Evolutionary conservation across 2,329 filamentous ascomycete species (phyloP).

Genomic region (Pseudogymnoascus sp.): DNA sequence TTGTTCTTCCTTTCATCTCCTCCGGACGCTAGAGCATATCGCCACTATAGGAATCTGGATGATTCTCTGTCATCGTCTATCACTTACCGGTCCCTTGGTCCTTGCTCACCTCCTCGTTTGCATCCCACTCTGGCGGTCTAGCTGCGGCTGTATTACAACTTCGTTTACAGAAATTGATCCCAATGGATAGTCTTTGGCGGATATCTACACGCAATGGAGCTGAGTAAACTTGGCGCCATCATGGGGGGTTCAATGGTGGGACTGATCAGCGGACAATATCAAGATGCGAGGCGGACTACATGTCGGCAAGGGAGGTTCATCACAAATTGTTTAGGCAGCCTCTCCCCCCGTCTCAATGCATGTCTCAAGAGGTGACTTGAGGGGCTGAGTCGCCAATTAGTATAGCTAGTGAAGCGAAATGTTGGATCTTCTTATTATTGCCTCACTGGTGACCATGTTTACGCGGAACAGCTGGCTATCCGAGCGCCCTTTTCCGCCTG

Average conservation of each 20-base stretch:
- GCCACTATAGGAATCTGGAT: constrained; percentile 3
- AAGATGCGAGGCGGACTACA: constrained; percentile 2
- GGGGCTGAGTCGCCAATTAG: background rate
- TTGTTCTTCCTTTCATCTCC: background rate
- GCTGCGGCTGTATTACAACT: background rate
- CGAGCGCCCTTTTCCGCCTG: background rate
- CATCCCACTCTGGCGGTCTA: background rate
- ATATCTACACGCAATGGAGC: background rate
- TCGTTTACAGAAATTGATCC: background rate
- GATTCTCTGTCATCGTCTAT: constrained; percentile 2
- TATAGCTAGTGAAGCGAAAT: background rate
- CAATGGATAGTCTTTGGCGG: background rate
- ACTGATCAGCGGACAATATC: background rate
- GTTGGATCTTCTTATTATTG: constrained; percentile 3
- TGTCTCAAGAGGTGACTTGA: background rate
- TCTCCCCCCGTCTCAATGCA: background rate
- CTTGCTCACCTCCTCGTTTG: background rate
- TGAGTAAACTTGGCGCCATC: background rate
- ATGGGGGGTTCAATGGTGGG: background rate
- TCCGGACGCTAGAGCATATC: constrained; percentile 2
- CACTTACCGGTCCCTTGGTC: background rate
- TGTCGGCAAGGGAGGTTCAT: background rate
- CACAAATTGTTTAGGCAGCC: background rate
- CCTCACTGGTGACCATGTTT: constrained; percentile 1
- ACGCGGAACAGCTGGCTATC: background rate